Conservation (phyloP, 2,329 filamentous ascomycete genomes). For the Corynespora cassiicola region DNA sequence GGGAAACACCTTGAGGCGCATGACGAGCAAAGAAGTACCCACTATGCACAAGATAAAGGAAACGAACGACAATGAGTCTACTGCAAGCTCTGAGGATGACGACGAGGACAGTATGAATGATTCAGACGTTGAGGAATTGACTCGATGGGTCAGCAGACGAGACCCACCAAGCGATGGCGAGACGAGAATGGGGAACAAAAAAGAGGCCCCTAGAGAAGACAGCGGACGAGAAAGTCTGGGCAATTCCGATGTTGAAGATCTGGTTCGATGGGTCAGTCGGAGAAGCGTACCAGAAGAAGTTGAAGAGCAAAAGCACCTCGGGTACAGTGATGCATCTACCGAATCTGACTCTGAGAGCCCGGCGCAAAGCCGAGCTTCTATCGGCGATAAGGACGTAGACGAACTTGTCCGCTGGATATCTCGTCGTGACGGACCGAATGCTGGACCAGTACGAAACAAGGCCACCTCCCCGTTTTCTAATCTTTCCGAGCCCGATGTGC, state of each 20-base stretch:
- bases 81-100: slow-evolving; percentile 24
- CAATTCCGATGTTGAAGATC: slow-evolving; percentile 38
- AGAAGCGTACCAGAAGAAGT: slow-evolving; percentile 14
- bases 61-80: slow-evolving; percentile 23
- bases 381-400: slow-evolving; percentile 26
- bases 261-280: slow-evolving; percentile 33
- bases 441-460: slow-evolving; percentile 25
- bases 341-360: slow-evolving; percentile 33
- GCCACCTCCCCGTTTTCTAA: slow-evolving; percentile 1
- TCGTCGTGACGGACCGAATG: slow-evolving; percentile 24
- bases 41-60: slow-evolving; percentile 32
- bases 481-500: slow-evolving; percentile 12
- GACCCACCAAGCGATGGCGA: slow-evolving; percentile 39
- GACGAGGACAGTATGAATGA: slow-evolving; percentile 35
- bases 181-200: slow-evolving; percentile 8
- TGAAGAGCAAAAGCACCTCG: slow-evolving; percentile 3
- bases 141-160: slow-evolving; percentile 40
- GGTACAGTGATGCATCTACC: slow-evolving; percentile 37
- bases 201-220: slow-evolving; percentile 18
- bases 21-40: slow-evolving; percentile 35
- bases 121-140: slow-evolving; percentile 39
- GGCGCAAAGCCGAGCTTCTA: slow-evolving; percentile 6
- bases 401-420: slow-evolving; percentile 33
- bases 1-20: slow-evolving; percentile 29
- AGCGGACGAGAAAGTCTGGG: slow-evolving; percentile 37